A percentile compares a stretch with the other conserved stretches of the same genome.
These are phyloP conservation scores for Entomophthora muscae DNA, from an alignment of 371 early-diverging fungal genomes.

Conservation along the genomic window DNA sequence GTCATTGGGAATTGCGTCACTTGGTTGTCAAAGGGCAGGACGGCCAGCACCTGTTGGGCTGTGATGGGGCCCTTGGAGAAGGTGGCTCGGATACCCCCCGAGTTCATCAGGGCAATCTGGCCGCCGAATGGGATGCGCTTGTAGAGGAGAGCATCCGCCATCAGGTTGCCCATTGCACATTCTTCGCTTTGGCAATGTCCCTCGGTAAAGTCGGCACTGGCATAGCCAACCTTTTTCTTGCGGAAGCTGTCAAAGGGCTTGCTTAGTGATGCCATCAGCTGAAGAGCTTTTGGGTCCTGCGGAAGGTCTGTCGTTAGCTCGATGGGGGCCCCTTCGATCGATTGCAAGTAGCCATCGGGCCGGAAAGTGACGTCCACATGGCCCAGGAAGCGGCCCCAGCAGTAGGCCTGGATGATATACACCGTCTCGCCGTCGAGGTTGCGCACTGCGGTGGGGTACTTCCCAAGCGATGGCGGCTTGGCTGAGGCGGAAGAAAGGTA, in stretches of 20 bases:
- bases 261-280: slow-evolving; percentile 24
- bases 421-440: slow-evolving; percentile 33
- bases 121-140: slow-evolving; percentile 13
- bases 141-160: slow-evolving; percentile 30
- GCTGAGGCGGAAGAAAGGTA: slow-evolving; percentile 20
- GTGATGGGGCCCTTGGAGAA: slow-evolving; percentile 29
- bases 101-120: slow-evolving; percentile 25
- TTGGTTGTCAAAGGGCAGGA: slow-evolving; percentile 34
- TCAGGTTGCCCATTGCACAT: slow-evolving; percentile 31
- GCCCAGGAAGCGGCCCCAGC: slow-evolving; percentile 47
- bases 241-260: slow-evolving; percentile 23
- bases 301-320: slow-evolving; percentile 22
- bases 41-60: slow-evolving; percentile 23
- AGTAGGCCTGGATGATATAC: slow-evolving; percentile 32
- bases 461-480: slow-evolving; percentile 8
- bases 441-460: slow-evolving; percentile 33
- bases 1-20: slow-evolving; percentile 20
- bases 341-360: slow-evolving; percentile 23
- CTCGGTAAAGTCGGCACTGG: slow-evolving; percentile 18
- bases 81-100: slow-evolving; percentile 33
- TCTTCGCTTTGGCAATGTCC: slow-evolving; percentile 20
- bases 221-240: slow-evolving; percentile 19
- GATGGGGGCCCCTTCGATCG: slow-evolving; percentile 30
- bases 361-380: slow-evolving; percentile 38
- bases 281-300: slow-evolving; percentile 24